Base-by-base conservation (phyloP, 1,139 yeast genomes). In the Protomyces inundatus region DNA sequence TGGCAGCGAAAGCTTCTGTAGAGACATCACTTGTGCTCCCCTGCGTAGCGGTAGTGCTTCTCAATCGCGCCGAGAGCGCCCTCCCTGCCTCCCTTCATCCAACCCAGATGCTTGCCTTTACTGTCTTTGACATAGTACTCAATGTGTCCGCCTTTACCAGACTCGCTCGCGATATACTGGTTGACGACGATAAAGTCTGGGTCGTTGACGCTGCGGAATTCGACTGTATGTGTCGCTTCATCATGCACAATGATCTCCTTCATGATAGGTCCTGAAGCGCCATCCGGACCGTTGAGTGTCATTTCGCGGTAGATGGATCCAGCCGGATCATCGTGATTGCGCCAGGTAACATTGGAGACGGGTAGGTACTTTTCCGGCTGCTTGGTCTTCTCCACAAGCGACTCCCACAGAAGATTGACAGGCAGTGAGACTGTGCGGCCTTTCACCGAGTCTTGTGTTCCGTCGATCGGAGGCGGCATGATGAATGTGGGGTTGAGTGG, bases 251-350 rank as follows among this genome's bases (percentile, higher is more conserved):
- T 52, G 36, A 40, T 36, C n/a, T 58, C 62, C 55, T 42, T 40
- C 62, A 58, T 58, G 54, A 48, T 23, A 12, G 34, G 10, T 9
- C 56, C 62, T 14, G 33, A 42, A n/a, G 52, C 39, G 2, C 33
- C 48, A 5, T 42, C 48, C 16, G 9, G 6, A 9, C 48, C 48
- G 16, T 23, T 23, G 4, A 58, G 55, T 6, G 40, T 33, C 62
- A 58, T 58, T n/a, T 58, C 62, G 33, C 62, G 55, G 30, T 58
- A 58, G 12, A 52, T 39, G 34, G 56, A 52, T 6, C 56, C 62
- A 36, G 39, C 39, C 9, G 39, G 39, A 7, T 52, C 56, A 9
- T 40, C 53, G 35, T 51, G 51, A 37, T 51, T 53, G 4, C 33
- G 33, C 6, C 45, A 42, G 6, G 55, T 52, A 10, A 58, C 62